Evolutionary conservation across 257 asterid species (phyloP), one percentile per base, ranked within the genome.

Genomic region (Leonotis leonurus): DNA sequence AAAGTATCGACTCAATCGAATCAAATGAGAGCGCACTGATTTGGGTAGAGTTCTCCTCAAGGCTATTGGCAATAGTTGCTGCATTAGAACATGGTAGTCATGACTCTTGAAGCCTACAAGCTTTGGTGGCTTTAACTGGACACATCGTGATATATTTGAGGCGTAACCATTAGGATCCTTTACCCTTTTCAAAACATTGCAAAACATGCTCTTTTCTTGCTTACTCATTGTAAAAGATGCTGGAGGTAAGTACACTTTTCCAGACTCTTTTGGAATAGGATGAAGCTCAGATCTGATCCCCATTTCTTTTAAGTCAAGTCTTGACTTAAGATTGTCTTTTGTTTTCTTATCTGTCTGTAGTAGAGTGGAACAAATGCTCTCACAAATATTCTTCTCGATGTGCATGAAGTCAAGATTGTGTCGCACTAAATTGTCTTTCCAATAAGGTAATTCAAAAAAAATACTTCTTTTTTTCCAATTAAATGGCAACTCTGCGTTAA

Each of bases 381-480:
- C 65, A n/a, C 65, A 59, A 20, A 59, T 11, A 59, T 59, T 59
- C 13, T 59, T 59, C 37, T 59, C 65, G 1, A 41, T 40, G 7
- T 59, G 65, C 54, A 59, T 59, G 26, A 39, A n/a, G 10, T 59
- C 65, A 40, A 59, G 40, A 59, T 59, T 40, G 6, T 41, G 65
- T 1, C 65, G 26, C 10, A 41, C 2, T 16, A 41, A 53, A 27
- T 8, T 44, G 22, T 60, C 41, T 17, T 60, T 59, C 65, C 65
- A 59, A n/a, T n/a, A n/a, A n/a, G n/a, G n/a, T n/a, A n/a, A n/a
- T n/a, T n/a, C n/a, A n/a, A n/a, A n/a, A n/a, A 56, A 59, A 8
- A 59, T 59, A 3, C 52, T 40, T 14, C 5, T 20, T 2, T 59
- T 59, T 6, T 25, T 59, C 65, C 65, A 59, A 5, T 25, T 59